phyloP scores from a whole-genome alignment of 139 green algal species.

The Bryopsis sp. region DNA sequence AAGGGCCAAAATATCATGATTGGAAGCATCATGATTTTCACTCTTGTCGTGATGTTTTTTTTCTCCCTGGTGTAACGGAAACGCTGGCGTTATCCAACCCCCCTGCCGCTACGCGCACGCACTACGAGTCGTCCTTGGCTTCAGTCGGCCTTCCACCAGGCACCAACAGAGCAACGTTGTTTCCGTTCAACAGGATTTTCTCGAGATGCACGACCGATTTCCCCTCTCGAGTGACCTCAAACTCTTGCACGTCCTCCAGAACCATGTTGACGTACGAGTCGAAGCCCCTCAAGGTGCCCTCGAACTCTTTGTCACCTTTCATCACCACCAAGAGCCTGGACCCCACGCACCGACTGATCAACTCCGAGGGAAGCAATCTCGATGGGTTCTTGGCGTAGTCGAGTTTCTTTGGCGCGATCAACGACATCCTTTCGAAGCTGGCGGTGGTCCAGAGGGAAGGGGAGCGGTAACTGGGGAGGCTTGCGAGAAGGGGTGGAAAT shows the following conservation, averaged over 20 bases:
- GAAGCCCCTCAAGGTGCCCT: constrained; percentile 86
- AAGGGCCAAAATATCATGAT: no score
- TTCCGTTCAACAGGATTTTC: constrained; percentile 96
- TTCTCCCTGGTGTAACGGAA: no score
- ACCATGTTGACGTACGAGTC: constrained; percentile 99
- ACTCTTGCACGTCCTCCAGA: constrained; percentile 93
- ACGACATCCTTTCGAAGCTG: constrained; percentile 13
- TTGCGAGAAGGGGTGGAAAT: no score
- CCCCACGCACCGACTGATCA: constrained; percentile 93
- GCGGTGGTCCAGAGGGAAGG: no score
- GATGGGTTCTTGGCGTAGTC: constrained; percentile 57
- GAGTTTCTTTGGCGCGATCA: constrained; percentile 52
- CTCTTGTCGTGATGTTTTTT: no score
- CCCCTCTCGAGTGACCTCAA: constrained; percentile 79
- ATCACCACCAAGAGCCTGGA: constrained; percentile 91
- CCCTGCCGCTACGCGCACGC: no score
- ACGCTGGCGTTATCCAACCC: no score
- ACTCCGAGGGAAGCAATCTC: constrained; percentile 80
- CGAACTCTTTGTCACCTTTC: constrained; percentile 89
- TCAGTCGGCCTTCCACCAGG: constrained; percentile 65
- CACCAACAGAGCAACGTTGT: constrained; percentile 91
- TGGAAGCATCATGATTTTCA: no score
- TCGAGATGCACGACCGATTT: constrained; percentile 67
- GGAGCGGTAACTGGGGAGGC: no score
- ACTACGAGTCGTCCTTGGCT: no score